Conservation (phyloP, 805 yeast genomes). For the Metschnikowia rubicola region DNA sequence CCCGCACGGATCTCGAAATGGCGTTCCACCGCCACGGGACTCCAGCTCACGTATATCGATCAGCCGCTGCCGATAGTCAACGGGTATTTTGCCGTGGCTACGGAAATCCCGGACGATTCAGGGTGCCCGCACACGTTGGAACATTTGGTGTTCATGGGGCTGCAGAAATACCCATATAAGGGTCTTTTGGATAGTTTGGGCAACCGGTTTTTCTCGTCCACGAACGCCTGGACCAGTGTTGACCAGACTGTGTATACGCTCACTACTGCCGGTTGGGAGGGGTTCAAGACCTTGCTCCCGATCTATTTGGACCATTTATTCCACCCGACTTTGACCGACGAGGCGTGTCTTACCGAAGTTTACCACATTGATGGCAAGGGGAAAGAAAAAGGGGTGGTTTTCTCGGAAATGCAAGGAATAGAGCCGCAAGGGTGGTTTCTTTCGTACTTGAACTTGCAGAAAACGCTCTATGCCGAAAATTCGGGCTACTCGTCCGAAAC, state of each 20-base stretch:
- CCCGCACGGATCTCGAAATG: slow-evolving; percentile 71
- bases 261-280: slow-evolving; percentile 94
- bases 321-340: slow-evolving; percentile 82
- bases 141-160: slow-evolving; percentile 93
- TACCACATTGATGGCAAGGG: slow-evolving; percentile 90
- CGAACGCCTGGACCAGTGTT: slow-evolving; percentile 96
- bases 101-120: slow-evolving; percentile 81
- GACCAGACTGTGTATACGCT: slow-evolving; percentile 94
- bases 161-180: slow-evolving; percentile 82
- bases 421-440: slow-evolving; percentile 76
- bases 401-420: slow-evolving; percentile 93
- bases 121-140: slow-evolving; percentile 96
- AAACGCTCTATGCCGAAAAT: slow-evolving; percentile 47
- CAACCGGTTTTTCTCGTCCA: slow-evolving; percentile 74
- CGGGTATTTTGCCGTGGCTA: slow-evolving; percentile 95
- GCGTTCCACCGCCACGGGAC: slow-evolving; percentile 75
- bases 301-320: slow-evolving; percentile 85
- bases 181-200: slow-evolving; percentile 88
- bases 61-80: slow-evolving; percentile 84
- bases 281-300: slow-evolving; percentile 79
- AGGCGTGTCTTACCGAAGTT: slow-evolving; percentile 90
- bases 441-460: slow-evolving; percentile 56
- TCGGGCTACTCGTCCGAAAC: slow-evolving; percentile 93
- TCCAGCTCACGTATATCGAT: slow-evolving; percentile 71
- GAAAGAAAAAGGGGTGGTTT: slow-evolving; percentile 93